phyloP scores from a whole-genome alignment of 2,329 filamentous ascomycete species.

The Pseudogymnoascus sp. region DNA sequence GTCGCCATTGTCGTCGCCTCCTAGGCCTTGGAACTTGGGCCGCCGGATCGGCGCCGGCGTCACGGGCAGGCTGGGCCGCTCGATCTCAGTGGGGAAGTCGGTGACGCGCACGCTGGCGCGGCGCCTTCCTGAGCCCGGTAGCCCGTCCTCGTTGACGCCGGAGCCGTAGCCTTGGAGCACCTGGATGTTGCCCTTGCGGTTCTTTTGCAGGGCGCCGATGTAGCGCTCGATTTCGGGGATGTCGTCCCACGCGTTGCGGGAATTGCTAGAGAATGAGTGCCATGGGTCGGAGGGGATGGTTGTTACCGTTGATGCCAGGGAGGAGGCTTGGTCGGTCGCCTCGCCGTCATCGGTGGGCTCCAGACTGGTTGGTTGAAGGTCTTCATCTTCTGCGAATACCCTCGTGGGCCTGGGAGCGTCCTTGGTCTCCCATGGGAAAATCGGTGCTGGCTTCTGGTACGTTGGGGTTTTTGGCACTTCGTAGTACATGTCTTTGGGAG shows the following conservation, averaged over 20 bases:
- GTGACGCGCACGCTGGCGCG: slow-evolving; percentile 59
- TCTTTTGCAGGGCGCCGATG: slow-evolving; percentile 65
- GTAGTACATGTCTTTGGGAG: slow-evolving; percentile 83
- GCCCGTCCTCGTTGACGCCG: slow-evolving; percentile 24
- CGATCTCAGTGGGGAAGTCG: slow-evolving; percentile 74
- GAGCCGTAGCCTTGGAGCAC: slow-evolving; percentile 26
- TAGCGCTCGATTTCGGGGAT: slow-evolving; percentile 82
- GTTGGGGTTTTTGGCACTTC: slow-evolving; percentile 60
- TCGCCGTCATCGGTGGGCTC: neutral
- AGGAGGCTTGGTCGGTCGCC: slow-evolving; percentile 29
- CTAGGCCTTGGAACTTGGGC: slow-evolving; percentile 44
- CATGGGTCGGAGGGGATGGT: slow-evolving; percentile 51
- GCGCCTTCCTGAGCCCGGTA: slow-evolving; percentile 16
- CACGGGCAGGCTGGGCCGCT: slow-evolving; percentile 81
- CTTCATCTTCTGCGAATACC: slow-evolving; percentile 52
- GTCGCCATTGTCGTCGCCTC: slow-evolving; percentile 45
- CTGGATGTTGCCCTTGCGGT: slow-evolving; percentile 37
- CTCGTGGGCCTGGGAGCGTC: slow-evolving; percentile 54
- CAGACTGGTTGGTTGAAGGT: slow-evolving; percentile 18
- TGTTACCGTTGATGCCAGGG: slow-evolving; percentile 40
- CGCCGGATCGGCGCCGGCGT: slow-evolving; percentile 75
- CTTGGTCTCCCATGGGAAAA: slow-evolving; percentile 82
- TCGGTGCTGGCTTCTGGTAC: slow-evolving; percentile 50
- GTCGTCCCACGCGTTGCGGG: slow-evolving; percentile 90
- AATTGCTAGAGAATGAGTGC: slow-evolving; percentile 48